These are phyloP conservation scores for Tetrahymena elliotti DNA, from an alignment of 73 alveolate genomes.

Conservation along the genomic window DNA sequence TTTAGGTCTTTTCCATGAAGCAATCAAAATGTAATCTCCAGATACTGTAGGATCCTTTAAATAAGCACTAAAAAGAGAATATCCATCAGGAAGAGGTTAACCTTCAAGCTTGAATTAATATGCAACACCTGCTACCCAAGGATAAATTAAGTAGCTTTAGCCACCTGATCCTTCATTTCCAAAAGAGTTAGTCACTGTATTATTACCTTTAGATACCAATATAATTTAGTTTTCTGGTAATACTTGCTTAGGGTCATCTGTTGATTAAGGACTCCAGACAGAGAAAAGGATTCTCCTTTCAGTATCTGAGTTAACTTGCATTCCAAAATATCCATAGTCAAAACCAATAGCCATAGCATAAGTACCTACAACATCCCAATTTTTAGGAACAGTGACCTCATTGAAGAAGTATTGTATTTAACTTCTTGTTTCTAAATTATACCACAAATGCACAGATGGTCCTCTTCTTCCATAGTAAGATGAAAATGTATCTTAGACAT, in stretches of 20 bases:
- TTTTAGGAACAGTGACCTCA: not conserved
- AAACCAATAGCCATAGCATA: not conserved
- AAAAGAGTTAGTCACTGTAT: not conserved
- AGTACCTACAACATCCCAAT: not conserved
- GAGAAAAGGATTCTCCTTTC: not conserved
- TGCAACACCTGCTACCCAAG: not conserved
- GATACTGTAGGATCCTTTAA: not conserved
- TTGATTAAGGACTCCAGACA: not conserved
- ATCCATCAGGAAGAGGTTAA: not conserved
- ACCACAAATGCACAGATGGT: not conserved
- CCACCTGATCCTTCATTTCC: not conserved
- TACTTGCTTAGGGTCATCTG: not conserved
- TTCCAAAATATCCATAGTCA: not conserved
- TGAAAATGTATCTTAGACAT: not conserved
- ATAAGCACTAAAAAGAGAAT: not conserved
- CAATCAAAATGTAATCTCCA: not conserved
- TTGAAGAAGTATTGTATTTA: not conserved
- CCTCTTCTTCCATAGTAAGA: not conserved
- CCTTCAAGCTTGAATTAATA: not conserved
- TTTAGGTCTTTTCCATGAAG: not conserved
- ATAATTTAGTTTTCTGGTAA: not conserved
- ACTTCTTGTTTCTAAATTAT: not conserved
- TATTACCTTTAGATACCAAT: not conserved
- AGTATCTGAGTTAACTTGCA: not conserved
- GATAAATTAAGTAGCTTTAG: not conserved